Conservation (phyloP, 495 filamentous ascomycete genomes). For the Lasiosphaeria ovina region DNA sequence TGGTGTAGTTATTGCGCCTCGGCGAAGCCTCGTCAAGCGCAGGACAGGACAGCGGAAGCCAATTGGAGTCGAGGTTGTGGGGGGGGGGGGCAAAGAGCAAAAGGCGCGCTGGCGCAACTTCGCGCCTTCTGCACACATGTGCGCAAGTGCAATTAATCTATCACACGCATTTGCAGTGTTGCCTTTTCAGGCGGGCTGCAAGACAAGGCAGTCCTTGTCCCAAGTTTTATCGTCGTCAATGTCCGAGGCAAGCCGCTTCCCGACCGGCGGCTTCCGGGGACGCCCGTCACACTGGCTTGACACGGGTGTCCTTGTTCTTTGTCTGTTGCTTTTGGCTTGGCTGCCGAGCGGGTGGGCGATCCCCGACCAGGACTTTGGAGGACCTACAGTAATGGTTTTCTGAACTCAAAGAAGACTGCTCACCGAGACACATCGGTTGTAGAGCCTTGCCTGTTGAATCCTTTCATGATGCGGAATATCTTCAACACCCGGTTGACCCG, state of each 20-base stretch:
- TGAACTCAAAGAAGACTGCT: not conserved
- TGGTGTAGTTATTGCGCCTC: no score
- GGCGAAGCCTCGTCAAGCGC: no score
- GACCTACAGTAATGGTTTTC: conserved; percentile 4
- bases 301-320: no score
- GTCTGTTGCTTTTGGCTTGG: not conserved
- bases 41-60: no score
- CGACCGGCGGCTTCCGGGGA: conserved; percentile 1
- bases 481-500: not conserved
- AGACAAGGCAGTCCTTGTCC: no score
- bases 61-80: no score
- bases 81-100: not conserved
- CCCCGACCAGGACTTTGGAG: conserved; percentile 5
- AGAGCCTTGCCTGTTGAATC: conserved; percentile 2
- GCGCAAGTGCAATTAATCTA: not conserved
- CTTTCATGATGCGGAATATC: not conserved
- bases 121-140: conserved; percentile 1
- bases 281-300: not conserved
- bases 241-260: not conserved
- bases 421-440: not conserved
- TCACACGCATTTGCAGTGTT: not conserved
- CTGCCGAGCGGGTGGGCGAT: not conserved
- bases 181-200: not conserved
- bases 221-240: not conserved
- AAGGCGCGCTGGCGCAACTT: not conserved